Base-by-base conservation (phyloP, 345 rosid genomes). In the Streptanthus diversifolius region DNA sequence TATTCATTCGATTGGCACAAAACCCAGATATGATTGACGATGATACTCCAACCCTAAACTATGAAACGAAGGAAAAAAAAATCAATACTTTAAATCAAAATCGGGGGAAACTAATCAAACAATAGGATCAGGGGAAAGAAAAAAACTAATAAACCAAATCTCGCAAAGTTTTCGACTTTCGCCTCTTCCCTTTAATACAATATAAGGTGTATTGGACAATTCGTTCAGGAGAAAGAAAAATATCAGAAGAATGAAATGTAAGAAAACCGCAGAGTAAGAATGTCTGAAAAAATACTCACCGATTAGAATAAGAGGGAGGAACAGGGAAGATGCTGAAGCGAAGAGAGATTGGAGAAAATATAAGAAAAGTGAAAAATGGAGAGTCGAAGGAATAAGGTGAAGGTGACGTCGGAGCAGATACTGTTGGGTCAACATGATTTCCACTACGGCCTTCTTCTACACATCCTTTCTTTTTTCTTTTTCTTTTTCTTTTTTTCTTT, bases 351-450 rank as follows among this genome's bases (percentile, higher is more conserved):
- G 44, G 29, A 67, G 68, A 57, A 19, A 59, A 30, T 25, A 66
- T 11, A 45, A 55, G 36, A 51, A 72, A 40, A 52, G 61, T 43
- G 57, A 44, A 43, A 48, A 44, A n/a, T 1, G 43, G 60, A 24
- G n/a, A 58, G 39, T 36, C 35, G 53, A 19, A 17, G 56, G 68
- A 68, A 68, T 61, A 75, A 43, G 32, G 56, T 51, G 72, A 77
- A 21, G 75, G 66, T 47, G 83, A 75, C 76, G 80, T 44, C 53
- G 83, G 76, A 70, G 72, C 72, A 68, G 71, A 63, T 76, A 79
- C 77, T 45, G 70, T 67, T 60, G 79, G 79, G 87, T 84, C 87
- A 84, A 85, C 80, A 79, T 77, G 83, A 79, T 70, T 83, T 85
- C 80, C 80, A 51, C 80, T 66, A 27, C 41, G 41, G 32, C 83